phyloP scores from a whole-genome alignment of 2,329 filamentous ascomycete genomes.

The Pseudocercospora vitis region DNA sequence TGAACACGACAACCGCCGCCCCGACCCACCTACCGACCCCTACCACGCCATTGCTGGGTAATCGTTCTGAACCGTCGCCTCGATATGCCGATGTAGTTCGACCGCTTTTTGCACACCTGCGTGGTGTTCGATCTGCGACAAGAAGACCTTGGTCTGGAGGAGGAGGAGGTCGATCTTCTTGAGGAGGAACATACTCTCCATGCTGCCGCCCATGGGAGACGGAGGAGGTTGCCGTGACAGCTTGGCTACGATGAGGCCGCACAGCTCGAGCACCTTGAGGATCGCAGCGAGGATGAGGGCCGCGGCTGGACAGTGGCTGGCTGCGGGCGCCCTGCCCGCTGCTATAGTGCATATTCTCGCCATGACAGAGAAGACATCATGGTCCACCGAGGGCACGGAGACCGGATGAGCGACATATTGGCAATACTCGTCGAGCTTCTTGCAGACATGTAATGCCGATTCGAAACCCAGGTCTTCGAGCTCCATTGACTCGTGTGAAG shows the following conservation, averaged over 20 bases:
- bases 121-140: slow-evolving; percentile 12
- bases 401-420: slow-evolving; percentile 3
- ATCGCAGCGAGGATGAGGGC: slow-evolving; percentile 14
- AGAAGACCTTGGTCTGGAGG: slow-evolving; percentile 12
- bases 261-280: slow-evolving; percentile 13
- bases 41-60: slow-evolving; percentile 14
- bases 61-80: slow-evolving; percentile 6
- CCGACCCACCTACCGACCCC: neutral
- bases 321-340: slow-evolving; percentile 5
- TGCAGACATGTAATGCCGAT: slow-evolving; percentile 11
- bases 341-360: slow-evolving; percentile 12
- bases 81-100: slow-evolving; percentile 9
- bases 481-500: slow-evolving; percentile 1
- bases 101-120: slow-evolving; percentile 13
- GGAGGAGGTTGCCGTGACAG: neutral
- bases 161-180: slow-evolving; percentile 11
- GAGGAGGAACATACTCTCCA: slow-evolving; percentile 14
- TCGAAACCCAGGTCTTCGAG: slow-evolving; percentile 9
- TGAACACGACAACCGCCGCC: neutral
- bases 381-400: slow-evolving; percentile 8
- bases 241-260: slow-evolving; percentile 8
- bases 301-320: slow-evolving; percentile 8
- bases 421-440: slow-evolving; percentile 14
- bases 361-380: slow-evolving; percentile 8
- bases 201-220: neutral